Percentiles rank a stretch among this genome's conserved stretches.
phyloP scores from a whole-genome alignment of 2,329 filamentous ascomycete species.

The Ceratocystis cubensis region DNA sequence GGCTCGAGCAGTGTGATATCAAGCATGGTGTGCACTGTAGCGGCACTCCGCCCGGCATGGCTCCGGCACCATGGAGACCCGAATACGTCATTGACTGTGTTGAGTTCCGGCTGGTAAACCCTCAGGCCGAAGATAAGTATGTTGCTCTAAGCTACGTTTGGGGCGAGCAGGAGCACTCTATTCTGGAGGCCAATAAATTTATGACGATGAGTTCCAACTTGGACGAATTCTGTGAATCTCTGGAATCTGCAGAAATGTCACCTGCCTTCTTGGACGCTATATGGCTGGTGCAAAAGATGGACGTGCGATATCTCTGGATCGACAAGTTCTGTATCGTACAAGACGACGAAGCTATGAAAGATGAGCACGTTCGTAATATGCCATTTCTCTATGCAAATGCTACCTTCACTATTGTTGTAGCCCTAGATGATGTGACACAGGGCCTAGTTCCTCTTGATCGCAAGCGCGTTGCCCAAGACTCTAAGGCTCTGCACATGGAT shows the following conservation, averaged over 20 bases:
- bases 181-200: conserved; percentile 24
- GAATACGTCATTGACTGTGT: conserved; percentile 33
- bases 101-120: conserved; percentile 31
- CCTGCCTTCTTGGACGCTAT: conserved; percentile 35
- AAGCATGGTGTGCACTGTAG: conserved; percentile 33
- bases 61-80: conserved; percentile 30
- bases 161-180: conserved; percentile 24
- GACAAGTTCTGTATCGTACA: conserved; percentile 37
- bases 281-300: conserved; percentile 34
- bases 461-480: conserved; percentile 24
- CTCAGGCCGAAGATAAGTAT: conserved; percentile 32
- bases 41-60: conserved; percentile 21
- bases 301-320: conserved; percentile 35
- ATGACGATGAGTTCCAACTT: conserved; percentile 31
- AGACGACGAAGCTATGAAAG: conserved; percentile 32
- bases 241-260: conserved; percentile 32
- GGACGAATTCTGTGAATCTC: conserved; percentile 28
- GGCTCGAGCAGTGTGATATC: conserved; percentile 34
- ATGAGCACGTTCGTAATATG: conserved; percentile 34
- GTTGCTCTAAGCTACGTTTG: conserved; percentile 38
- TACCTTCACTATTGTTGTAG: conserved; percentile 35
- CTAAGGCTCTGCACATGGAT: conserved; percentile 29
- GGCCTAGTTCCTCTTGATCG: conserved; percentile 31
- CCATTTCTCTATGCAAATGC: conserved; percentile 35
- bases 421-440: conserved; percentile 31